Base-by-base conservation (phyloP, 2,329 filamentous ascomycete genomes). In the Eutypa lata region DNA sequence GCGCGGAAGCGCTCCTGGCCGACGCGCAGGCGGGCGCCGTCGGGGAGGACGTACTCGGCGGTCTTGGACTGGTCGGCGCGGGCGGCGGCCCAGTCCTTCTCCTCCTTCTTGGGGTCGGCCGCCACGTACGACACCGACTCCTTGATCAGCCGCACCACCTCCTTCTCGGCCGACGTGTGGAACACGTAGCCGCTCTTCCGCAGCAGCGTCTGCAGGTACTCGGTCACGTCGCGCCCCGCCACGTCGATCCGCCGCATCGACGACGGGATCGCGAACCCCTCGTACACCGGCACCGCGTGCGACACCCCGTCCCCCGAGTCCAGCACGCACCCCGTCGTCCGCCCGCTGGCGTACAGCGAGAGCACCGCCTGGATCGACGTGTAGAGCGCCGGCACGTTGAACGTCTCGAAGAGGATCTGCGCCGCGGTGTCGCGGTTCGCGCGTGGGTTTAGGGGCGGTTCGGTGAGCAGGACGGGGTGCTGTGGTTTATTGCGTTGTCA, bases 131-230 rank as follows among this genome's bases (percentile, higher is more conserved):
- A 89, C 47, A 91, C 88, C 67, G 89, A 90, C 79, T 99, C 94
- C 76, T 99, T 99, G 76, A 99, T 97, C 72, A 91, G 82, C 60
- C 93, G 85, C 53, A 99, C 94, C n/a, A 97, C 91, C 75, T 99
- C 94, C 77, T 99, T 99, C 79, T 99, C 94, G 13, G 94, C 94
- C 69, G 91, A 97, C 18, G 94, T 99, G 74, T 97, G 93, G 71
- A 99, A 96, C 18, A 97, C 85, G 68, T 94, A 91, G 48, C 94
- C 94, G 63, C 87, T 90, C 79, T 97, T 97, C 66, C 94, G 84
- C 61, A 99, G 78, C 62, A 97, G 76, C 55, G 88, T 86, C 73
- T 99, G 94, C 75, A 99, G 78, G 69, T 99, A 86, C 72, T 99
- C 94, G 46, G 94, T 99, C 19, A 99, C 91, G 71, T 99, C 94